Evolutionary conservation across 2,329 filamentous ascomycete genomes (phyloP), one percentile per base, ranked within the genome.

Genomic region (Dryadomyces sulphureus): DNA sequence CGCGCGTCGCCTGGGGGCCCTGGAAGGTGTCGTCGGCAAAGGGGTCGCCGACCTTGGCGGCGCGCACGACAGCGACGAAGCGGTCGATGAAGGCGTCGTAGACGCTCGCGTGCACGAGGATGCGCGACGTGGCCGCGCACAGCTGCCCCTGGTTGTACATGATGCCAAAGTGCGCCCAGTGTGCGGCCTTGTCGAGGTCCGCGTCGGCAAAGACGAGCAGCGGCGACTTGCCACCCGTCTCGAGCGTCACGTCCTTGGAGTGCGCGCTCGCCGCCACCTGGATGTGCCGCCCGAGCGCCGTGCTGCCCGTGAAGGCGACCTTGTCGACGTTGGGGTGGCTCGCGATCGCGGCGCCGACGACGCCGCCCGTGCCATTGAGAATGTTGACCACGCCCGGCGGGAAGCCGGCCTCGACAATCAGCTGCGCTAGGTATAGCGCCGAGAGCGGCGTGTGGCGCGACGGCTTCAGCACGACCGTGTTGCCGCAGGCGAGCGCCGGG

Each of bases 351-450:
- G 77, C 70, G 17, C 83, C 82, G 4, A 79, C 77, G 36, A 75
- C 73, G 20, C 68, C 67, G 14, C 82, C 82, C 48, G 76, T 66
- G 0, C 82, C 82, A 48, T 82, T 83, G 43, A 87, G 55, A 44
- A 87, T 70, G 59, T 86, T 87, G 53, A 87, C 63, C 3, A 86
- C 81, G 36, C 82, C 83, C 0, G 81, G 73, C 5, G 83, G 83
- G 59, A 86, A 86, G 0, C 83, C 83, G 12, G 81, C 81, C 55
- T 85, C 72, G 48, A 76, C 75, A 50, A 85, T 67, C 12, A 86
- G 65, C 6, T 70, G 72, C 1, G 70, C 81, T 1, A 86, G 65
- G 47, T 78, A 74, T 8, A 79, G 61, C 50, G 72, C 70, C 46
- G 68, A 74, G n/a, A 80, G 62, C 5, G 77, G 77, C 1, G 75